Conservation (phyloP, 768 basidiomycete genomes). For the Crassisporium funariophilum region DNA sequence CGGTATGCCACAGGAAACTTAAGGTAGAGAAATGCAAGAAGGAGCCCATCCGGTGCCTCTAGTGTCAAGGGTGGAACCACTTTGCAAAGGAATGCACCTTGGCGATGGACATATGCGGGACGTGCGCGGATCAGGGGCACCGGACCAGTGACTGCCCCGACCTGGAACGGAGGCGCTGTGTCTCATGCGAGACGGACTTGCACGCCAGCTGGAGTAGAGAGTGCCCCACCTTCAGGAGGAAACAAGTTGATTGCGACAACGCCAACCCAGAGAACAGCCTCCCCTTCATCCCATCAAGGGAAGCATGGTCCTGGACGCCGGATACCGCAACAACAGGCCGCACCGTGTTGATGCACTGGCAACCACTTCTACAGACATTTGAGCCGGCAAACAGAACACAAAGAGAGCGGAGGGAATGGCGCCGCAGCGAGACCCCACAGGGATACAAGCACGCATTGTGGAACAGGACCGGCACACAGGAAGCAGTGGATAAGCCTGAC, state of each 20-base stretch:
- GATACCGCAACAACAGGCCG: background rate
- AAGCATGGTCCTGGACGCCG: slow-evolving; percentile 18
- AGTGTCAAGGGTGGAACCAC: slow-evolving; percentile 16
- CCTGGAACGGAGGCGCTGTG: background rate
- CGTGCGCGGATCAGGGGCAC: slow-evolving; percentile 1
- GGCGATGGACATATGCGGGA: slow-evolving; percentile 2
- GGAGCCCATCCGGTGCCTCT: slow-evolving; percentile 16
- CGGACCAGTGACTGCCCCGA: background rate
- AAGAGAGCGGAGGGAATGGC: too few relatives aligned
- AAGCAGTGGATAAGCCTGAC: too few relatives aligned
- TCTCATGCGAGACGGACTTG: background rate
- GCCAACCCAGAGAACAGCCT: slow-evolving; percentile 3
- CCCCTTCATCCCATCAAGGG: slow-evolving; percentile 6
- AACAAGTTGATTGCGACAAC: background rate
- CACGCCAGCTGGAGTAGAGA: slow-evolving; percentile 4
- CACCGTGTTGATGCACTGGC: background rate
- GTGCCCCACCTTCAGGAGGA: slow-evolving; percentile 9
- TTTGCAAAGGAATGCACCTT: slow-evolving; percentile 1
- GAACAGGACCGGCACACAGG: too few relatives aligned
- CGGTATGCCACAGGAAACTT: slow-evolving; percentile 1
- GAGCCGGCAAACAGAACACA: too few relatives aligned
- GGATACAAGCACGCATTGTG: too few relatives aligned
- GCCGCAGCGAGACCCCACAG: too few relatives aligned
- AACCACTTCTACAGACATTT: background rate
- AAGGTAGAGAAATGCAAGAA: slow-evolving; percentile 3